These are phyloP conservation scores for Chamaenerion angustifolium DNA, from an alignment of 345 rosid genomes.

Conservation along the genomic window DNA sequence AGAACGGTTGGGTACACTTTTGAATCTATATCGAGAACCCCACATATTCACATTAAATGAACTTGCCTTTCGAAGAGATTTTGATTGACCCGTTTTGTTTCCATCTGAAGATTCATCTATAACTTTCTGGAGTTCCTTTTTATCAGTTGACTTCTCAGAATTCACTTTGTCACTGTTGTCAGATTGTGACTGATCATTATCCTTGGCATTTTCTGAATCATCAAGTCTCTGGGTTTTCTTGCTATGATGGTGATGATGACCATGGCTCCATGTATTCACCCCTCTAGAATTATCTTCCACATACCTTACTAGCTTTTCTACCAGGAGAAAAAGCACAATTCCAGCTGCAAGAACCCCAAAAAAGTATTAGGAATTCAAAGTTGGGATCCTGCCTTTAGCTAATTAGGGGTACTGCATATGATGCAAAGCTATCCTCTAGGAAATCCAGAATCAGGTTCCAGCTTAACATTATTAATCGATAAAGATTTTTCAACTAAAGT, in stretches of 20 bases:
- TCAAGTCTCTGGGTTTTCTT: slow-evolving; percentile 39
- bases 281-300: slow-evolving; percentile 63
- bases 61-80: slow-evolving; percentile 61
- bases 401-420: too few relatives aligned
- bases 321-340: slow-evolving; percentile 81
- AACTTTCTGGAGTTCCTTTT: slow-evolving; percentile 21
- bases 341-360: slow-evolving; percentile 52
- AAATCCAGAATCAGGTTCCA: too few relatives aligned
- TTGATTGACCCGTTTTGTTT: slow-evolving; percentile 11
- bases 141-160: slow-evolving; percentile 6
- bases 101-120: slow-evolving; percentile 24
- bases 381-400: too few relatives aligned
- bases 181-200: slow-evolving; percentile 14
- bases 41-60: not conserved
- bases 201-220: slow-evolving; percentile 28
- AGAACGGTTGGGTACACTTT: not conserved
- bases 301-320: slow-evolving; percentile 89
- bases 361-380: not conserved
- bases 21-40: not conserved
- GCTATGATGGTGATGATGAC: slow-evolving; percentile 64
- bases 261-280: slow-evolving; percentile 42
- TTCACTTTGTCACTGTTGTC: slow-evolving; percentile 13
- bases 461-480: too few relatives aligned
- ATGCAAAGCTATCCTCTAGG: too few relatives aligned
- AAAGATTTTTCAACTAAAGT: too few relatives aligned